phyloP scores from a whole-genome alignment of 352 stramenopile genomes.

The Blastocystis sp. region DNA sequence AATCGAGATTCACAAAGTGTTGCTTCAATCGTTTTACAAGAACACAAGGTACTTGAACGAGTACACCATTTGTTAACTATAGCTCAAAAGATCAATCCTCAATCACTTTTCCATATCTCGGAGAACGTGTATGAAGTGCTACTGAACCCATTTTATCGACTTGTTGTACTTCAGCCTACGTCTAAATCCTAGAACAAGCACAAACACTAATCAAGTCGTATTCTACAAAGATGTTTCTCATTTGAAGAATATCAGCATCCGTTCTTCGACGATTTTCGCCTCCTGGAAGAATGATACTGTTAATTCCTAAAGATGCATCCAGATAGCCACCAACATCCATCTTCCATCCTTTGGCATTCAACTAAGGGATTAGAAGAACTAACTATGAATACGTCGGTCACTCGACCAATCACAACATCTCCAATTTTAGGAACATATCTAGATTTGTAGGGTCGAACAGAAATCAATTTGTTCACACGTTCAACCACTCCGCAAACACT shows the following conservation, averaged over 20 bases:
- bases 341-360: not conserved
- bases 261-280: constrained; percentile 49
- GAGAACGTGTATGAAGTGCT: constrained; percentile 56
- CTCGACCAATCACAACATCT: constrained; percentile 59
- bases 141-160: not conserved
- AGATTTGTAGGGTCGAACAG: constrained; percentile 31
- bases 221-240: constrained; percentile 40
- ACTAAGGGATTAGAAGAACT: not conserved
- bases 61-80: constrained; percentile 36
- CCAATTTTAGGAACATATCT: constrained; percentile 55
- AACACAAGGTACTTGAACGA: constrained; percentile 47
- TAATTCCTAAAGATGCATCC: constrained; percentile 43
- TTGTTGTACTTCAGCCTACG: constrained; percentile 50
- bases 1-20: constrained; percentile 53
- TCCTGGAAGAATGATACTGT: constrained; percentile 55
- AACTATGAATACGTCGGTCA: not conserved
- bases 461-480: constrained; percentile 62
- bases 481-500: constrained; percentile 57
- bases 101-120: constrained; percentile 53
- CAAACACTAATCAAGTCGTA: constrained; percentile 54
- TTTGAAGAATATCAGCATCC: constrained; percentile 47
- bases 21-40: constrained; percentile 57
- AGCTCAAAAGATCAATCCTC: not conserved
- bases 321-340: constrained; percentile 34
- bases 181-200: not conserved